Conservation (phyloP, 371 early-diverging fungal species). For the Phascolomyces articulosus region DNA sequence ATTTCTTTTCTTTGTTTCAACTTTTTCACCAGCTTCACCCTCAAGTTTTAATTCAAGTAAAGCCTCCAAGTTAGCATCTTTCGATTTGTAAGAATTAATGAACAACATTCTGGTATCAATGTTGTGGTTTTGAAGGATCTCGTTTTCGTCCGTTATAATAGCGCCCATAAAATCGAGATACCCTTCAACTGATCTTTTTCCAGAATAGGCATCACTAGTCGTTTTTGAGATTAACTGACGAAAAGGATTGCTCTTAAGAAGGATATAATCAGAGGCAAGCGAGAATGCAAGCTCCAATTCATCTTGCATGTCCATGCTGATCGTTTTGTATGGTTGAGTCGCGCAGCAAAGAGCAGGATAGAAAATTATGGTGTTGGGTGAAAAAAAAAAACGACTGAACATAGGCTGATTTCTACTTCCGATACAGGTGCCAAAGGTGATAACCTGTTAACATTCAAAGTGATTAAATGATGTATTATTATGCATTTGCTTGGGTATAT, state of each 20-base stretch:
- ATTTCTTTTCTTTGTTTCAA: conserved; percentile 18
- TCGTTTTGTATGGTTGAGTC: not conserved
- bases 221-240: conserved; percentile 25
- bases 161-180: conserved; percentile 32
- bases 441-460: no score
- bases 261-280: not conserved
- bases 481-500: not conserved
- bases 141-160: conserved; percentile 31
- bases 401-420: no score
- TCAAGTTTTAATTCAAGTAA: conserved; percentile 29
- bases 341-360: not conserved
- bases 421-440: no score
- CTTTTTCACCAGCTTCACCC: conserved; percentile 8
- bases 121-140: conserved; percentile 17
- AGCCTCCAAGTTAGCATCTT: conserved; percentile 33
- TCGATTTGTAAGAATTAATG: conserved; percentile 37
- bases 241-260: conserved; percentile 8
- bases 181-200: conserved; percentile 27
- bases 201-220: conserved; percentile 25
- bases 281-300: not conserved
- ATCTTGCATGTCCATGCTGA: conserved; percentile 1
- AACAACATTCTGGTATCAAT: conserved; percentile 25
- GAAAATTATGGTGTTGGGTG: not conserved
- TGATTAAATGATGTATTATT: no score
- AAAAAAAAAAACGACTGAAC: not conserved